phyloP scores from a whole-genome alignment of 208 protist species.

The Acanthamoeba sp. region DNA sequence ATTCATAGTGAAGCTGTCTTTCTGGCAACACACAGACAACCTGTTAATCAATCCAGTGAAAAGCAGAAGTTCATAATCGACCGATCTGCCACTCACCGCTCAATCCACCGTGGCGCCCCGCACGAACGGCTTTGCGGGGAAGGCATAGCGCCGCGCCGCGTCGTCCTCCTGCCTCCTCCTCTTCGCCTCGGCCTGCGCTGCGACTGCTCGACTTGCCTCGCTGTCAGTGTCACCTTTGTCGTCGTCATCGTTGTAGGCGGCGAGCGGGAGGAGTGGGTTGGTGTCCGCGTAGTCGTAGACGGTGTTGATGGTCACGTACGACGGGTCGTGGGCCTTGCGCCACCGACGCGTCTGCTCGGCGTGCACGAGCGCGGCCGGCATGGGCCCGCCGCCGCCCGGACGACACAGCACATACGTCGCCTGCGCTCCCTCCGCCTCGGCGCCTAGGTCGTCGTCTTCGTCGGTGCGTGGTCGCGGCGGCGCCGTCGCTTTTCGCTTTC shows the following conservation, averaged over 20 bases:
- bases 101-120: neutral
- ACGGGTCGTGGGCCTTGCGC: conserved; percentile 5
- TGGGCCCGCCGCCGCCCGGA: neutral
- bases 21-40: too few relatives aligned
- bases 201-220: neutral
- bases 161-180: neutral
- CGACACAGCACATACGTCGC: neutral
- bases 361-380: neutral
- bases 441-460: neutral
- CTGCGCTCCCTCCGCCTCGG: neutral
- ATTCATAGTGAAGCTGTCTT: too few relatives aligned
- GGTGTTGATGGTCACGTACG: neutral
- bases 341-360: neutral
- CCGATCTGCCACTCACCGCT: too few relatives aligned
- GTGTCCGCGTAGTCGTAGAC: neutral
- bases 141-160: neutral
- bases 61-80: too few relatives aligned
- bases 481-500: conserved; percentile 17
- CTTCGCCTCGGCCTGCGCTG: neutral
- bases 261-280: neutral
- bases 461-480: neutral
- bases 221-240: neutral
- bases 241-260: neutral
- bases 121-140: neutral
- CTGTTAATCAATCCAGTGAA: too few relatives aligned